Evolutionary conservation across 352 stramenopile species (phyloP).

Genomic region (Pseudoperonospora humuli): DNA sequence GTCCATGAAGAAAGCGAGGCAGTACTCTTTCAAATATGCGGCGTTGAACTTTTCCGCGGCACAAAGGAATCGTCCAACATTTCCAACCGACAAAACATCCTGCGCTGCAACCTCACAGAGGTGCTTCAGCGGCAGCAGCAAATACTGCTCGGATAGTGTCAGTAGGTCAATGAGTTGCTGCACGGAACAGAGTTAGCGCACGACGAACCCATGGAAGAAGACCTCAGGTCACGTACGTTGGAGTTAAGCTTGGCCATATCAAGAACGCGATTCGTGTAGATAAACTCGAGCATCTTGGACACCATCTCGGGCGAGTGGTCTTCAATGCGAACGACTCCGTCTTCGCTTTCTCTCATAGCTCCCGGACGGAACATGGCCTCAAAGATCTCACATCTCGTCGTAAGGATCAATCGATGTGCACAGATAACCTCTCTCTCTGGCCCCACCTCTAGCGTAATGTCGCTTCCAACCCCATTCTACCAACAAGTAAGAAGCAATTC

Average conservation of each 20-base stretch:
- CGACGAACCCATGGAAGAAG: background rate
- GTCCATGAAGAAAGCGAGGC: conserved; percentile 67
- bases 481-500: background rate
- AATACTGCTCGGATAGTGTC: conserved; percentile 74
- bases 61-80: conserved; percentile 69
- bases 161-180: conserved; percentile 84
- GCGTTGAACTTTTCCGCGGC: conserved; percentile 81
- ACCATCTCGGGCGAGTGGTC: conserved; percentile 80
- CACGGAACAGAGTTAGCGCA: background rate
- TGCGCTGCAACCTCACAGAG: conserved; percentile 69
- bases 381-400: conserved; percentile 85
- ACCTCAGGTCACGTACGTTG: conserved; percentile 32
- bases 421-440: conserved; percentile 48
- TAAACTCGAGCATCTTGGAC: conserved; percentile 88
- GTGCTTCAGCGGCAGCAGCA: conserved; percentile 67
- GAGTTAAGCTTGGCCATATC: conserved; percentile 72
- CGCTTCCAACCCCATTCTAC: conserved; percentile 52
- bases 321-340: conserved; percentile 73
- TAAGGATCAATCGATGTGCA: conserved; percentile 70
- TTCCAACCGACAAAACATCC: conserved; percentile 61
- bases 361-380: conserved; percentile 82
- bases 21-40: conserved; percentile 77
- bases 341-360: conserved; percentile 80
- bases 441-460: conserved; percentile 69
- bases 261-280: conserved; percentile 86